Evolutionary conservation across 495 filamentous ascomycete genomes (phyloP).

Genomic region (Halenospora varia): DNA sequence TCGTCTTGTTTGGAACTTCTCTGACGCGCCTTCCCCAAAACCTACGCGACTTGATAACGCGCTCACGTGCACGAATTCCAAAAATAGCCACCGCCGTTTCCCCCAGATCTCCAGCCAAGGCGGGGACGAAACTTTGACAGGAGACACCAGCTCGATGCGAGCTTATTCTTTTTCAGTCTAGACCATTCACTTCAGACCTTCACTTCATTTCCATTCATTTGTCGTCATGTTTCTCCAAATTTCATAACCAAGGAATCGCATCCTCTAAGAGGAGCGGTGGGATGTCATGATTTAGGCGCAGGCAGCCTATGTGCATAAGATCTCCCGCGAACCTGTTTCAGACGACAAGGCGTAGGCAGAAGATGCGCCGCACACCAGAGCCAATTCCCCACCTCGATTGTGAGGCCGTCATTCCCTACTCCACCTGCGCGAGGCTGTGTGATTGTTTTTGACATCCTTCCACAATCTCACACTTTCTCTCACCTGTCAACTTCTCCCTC

Average conservation of each 20-base stretch:
- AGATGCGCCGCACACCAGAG: conserved; percentile 13
- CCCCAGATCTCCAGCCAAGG: too few relatives aligned
- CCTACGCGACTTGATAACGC: neutral
- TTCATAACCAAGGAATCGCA: too few relatives aligned
- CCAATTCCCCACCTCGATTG: neutral
- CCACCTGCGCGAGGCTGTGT: conserved; percentile 2
- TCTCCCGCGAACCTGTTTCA: conserved; percentile 9
- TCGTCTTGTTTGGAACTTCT: neutral
- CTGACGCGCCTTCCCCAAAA: conserved; percentile 3
- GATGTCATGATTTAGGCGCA: conserved; percentile 16
- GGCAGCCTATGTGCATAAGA: neutral
- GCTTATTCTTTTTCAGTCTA: neutral
- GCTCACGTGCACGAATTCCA: too few relatives aligned
- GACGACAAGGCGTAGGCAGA: conserved; percentile 3
- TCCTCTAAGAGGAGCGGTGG: too few relatives aligned
- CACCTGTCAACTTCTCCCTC: neutral
- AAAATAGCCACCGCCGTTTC: too few relatives aligned
- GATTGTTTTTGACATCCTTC: neutral
- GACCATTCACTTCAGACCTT: neutral
- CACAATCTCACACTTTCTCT: neutral
- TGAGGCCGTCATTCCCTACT: neutral
- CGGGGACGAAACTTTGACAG: neutral
- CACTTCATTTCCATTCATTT: too few relatives aligned
- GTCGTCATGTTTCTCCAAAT: too few relatives aligned
- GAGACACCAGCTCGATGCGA: neutral